Conservation (phyloP, 371 early-diverging fungal species). For the Syncephalastrum contaminatum region DNA sequence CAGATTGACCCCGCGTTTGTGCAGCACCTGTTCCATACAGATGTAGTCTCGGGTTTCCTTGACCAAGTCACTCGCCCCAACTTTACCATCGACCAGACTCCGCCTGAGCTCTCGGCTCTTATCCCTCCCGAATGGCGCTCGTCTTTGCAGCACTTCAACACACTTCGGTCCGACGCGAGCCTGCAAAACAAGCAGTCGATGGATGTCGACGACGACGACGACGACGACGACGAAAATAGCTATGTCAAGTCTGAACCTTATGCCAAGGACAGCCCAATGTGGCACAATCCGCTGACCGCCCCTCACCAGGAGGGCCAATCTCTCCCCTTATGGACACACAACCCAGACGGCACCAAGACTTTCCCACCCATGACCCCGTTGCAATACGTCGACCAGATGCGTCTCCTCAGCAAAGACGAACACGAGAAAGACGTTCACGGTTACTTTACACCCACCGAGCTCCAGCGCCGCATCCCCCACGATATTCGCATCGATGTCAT, state of each 20-base stretch:
- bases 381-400: slow-evolving; percentile 29
- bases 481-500: slow-evolving; percentile 47
- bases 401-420: slow-evolving; percentile 5
- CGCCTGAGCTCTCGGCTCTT: slow-evolving; percentile 15
- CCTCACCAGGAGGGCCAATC: neutral
- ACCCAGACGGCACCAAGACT: slow-evolving; percentile 13
- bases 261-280: neutral
- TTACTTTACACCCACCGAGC: slow-evolving; percentile 25
- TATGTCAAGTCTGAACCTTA: neutral
- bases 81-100: slow-evolving; percentile 16
- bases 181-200: slow-evolving; percentile 2
- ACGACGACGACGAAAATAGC: neutral
- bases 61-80: slow-evolving; percentile 21
- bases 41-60: slow-evolving; percentile 17
- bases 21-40: slow-evolving; percentile 27
- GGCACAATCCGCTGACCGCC: too few species aligned
- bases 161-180: slow-evolving; percentile 1
- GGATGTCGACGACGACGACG: too few species aligned
- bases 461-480: slow-evolving; percentile 42
- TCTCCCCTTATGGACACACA: slow-evolving; percentile 2
- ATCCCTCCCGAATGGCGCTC: slow-evolving; percentile 22
- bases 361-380: slow-evolving; percentile 42
- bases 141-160: slow-evolving; percentile 10
- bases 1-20: slow-evolving; percentile 29
- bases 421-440: neutral